Evolutionary conservation across 495 filamentous ascomycete species (phyloP), one percentile per base, ranked within the genome.

Genomic region (Penicillium ochrochloron): DNA sequence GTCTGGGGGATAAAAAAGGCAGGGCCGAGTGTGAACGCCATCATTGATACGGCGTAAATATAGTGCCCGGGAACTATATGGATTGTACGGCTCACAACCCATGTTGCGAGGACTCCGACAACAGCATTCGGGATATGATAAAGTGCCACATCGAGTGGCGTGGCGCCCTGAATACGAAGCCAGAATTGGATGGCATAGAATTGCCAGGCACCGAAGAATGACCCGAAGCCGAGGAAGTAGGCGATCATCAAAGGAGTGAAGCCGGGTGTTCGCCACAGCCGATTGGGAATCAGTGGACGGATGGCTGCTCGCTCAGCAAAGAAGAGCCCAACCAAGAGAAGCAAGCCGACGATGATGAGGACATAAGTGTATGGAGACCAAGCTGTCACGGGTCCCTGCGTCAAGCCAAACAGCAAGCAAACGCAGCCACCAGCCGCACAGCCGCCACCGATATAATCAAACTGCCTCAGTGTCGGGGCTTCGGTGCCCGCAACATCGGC

Each of bases 121-220:
- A 83, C 60, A 12, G 68, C 76, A 27, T 81, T 81, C 2, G 81
- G 79, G 23, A 82, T 69, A 12, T 78, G 68, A 55, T 82, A 83
- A 0, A 82, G 63, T 0, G 77, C 79, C 2, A 76, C 71, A 0
- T 70, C 76, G 21, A 83, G 68, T 0, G 80, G 76, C 0, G 62
- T 68, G 0, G 71, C 73, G 6, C 74, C 70, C 37, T 82, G 79
- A 19, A 80, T 77, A 6, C 74, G 71, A 11, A 81, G 68, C 74
- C 78, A 82, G 64, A 82, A 83, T 31, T 81, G 79, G 14, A 83
- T 73, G 14, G 78, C 79, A 51, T 79, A 83, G 59, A 82, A 82
- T 50, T 81, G 79, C 79, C 79, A 83, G 10, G 73, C 74, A 2
- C 80, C 80, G 52, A 75, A 75, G 70, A 66, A 82, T 5, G 71